These are phyloP conservation scores for Saccharomycopsis schoenii DNA, from an alignment of 805 yeast species.

Conservation along the genomic window DNA sequence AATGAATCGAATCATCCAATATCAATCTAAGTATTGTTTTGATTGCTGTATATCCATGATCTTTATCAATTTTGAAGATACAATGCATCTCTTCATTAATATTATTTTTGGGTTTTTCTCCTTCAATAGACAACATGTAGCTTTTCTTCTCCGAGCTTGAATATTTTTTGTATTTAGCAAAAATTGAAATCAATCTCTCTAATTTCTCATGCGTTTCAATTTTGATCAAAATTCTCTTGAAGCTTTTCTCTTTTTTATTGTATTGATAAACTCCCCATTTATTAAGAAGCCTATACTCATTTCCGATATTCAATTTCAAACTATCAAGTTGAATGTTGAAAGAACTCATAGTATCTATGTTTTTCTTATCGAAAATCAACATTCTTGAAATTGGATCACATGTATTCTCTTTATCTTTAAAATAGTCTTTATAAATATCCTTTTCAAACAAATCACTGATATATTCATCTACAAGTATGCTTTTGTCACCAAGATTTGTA, in stretches of 20 bases:
- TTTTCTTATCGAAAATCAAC: not conserved
- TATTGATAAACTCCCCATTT: conserved; percentile 3
- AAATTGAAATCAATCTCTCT: not conserved
- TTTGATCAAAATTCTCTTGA: not conserved
- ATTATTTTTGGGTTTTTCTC: not conserved
- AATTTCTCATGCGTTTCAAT: not conserved
- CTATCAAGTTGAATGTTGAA: conserved; percentile 6
- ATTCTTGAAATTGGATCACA: not conserved
- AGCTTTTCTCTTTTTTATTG: not conserved
- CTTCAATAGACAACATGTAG: not conserved
- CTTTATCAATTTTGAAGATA: conserved; percentile 2
- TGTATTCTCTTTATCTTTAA: not conserved
- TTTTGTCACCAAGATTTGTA: not conserved
- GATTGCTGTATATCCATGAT: conserved; percentile 4
- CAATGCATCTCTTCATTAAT: not conserved
- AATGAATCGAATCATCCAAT: conserved; percentile 1
- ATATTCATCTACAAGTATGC: not conserved
- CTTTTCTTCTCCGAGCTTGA: not conserved
- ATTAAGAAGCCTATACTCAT: conserved; percentile 2
- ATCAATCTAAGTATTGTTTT: conserved; percentile 8
- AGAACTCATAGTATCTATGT: not conserved
- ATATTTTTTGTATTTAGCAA: not conserved
- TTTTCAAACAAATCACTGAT: not conserved
- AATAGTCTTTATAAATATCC: not conserved
- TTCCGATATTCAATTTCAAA: conserved; percentile 7